Evolutionary conservation across 495 filamentous ascomycete species (phyloP).

Genomic region (Durotheca rogersii): DNA sequence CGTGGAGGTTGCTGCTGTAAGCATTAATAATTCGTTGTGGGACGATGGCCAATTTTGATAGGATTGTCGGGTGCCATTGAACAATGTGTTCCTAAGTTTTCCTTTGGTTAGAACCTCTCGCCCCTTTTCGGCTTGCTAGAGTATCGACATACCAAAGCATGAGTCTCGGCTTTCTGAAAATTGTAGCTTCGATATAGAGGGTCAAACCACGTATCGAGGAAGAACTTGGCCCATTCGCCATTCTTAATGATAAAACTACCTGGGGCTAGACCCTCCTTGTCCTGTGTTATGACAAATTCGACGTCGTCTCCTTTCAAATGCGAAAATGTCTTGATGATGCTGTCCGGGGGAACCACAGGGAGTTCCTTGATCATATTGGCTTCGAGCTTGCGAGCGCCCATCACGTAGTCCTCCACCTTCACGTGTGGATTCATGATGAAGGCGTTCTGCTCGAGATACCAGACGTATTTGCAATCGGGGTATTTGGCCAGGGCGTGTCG

Average conservation of each 20-base stretch:
- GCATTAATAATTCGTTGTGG: slow-evolving; percentile 81
- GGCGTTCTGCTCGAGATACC: slow-evolving; percentile 77
- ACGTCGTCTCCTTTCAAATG: slow-evolving; percentile 75
- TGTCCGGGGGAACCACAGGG: slow-evolving; percentile 89
- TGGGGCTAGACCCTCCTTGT: slow-evolving; percentile 73
- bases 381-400: slow-evolving; percentile 66
- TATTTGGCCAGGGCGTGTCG: slow-evolving; percentile 83
- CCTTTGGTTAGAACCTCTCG: slow-evolving; percentile 32
- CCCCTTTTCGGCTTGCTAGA: too few relatives aligned
- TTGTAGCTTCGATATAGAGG: slow-evolving; percentile 90
- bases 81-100: slow-evolving; percentile 89
- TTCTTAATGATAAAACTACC: slow-evolving; percentile 77
- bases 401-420: slow-evolving; percentile 68
- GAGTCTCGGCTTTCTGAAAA: slow-evolving; percentile 90
- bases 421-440: slow-evolving; percentile 83
- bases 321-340: slow-evolving; percentile 91
- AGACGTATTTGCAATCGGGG: slow-evolving; percentile 75
- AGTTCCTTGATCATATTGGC: slow-evolving; percentile 79
- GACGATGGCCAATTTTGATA: slow-evolving; percentile 81
- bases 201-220: slow-evolving; percentile 95
- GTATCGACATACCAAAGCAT: slow-evolving; percentile 72
- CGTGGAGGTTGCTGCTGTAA: slow-evolving; percentile 51
- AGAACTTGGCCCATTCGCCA: slow-evolving; percentile 88
- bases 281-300: slow-evolving; percentile 83
- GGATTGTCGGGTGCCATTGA: slow-evolving; percentile 98